Evolutionary conservation across 2,329 filamentous ascomycete genomes (phyloP).

Genomic region (Hymenoscyphus scutula): DNA sequence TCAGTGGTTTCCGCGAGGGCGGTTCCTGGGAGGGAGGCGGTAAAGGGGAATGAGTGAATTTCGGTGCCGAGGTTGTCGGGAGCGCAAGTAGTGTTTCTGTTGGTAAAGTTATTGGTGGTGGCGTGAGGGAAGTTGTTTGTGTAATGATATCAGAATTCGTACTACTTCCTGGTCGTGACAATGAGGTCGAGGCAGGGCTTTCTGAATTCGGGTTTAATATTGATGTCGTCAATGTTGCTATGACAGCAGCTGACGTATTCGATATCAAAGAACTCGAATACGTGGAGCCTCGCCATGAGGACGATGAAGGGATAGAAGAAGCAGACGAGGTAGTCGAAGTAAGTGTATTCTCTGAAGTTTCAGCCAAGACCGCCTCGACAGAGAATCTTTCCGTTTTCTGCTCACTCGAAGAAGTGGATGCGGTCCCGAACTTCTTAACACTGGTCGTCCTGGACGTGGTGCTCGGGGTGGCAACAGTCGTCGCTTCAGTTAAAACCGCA

Average conservation of each 20-base stretch:
- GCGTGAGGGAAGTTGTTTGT: not conserved
- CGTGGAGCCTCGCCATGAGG: not conserved
- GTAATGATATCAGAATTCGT: not conserved
- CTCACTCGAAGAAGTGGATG: not conserved
- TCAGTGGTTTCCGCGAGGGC: not conserved
- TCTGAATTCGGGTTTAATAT: not conserved
- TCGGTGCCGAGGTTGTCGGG: not conserved
- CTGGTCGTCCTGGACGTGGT: not conserved
- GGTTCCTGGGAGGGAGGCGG: not conserved
- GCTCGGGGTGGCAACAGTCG: not conserved
- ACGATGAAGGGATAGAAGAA: not conserved
- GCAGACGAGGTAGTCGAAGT: not conserved
- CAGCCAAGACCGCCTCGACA: not conserved
- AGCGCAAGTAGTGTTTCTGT: not conserved
- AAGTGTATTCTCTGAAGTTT: not conserved
- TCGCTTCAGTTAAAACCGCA: not conserved
- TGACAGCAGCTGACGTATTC: not conserved
- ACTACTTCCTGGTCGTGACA: not conserved
- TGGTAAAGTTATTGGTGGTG: not conserved
- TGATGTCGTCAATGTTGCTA: not conserved
- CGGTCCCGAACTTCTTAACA: not conserved
- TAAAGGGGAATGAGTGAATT: not conserved
- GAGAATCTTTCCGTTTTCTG: not conserved
- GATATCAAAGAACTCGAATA: not conserved
- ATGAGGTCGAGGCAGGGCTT: not conserved